Evolutionary conservation across 2,329 filamentous ascomycete genomes (phyloP).

Genomic region (Nigrograna mackinnonii): DNA sequence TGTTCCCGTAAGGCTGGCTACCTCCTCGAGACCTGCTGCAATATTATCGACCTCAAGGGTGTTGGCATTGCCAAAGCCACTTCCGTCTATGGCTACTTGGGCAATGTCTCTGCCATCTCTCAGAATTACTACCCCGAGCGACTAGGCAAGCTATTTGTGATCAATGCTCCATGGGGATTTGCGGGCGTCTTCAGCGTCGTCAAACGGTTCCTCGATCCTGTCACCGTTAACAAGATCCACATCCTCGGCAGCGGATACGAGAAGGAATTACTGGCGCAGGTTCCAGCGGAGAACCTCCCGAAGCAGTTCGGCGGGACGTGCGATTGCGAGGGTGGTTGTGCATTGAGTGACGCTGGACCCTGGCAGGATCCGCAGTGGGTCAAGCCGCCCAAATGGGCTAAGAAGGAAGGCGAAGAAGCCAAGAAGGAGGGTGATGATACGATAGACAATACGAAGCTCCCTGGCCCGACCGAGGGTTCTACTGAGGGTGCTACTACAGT

Average conservation of each 20-base stretch:
- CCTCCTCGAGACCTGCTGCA: slow-evolving; percentile 96
- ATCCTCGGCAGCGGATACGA: slow-evolving; percentile 82
- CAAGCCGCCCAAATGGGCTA: slow-evolving; percentile 57
- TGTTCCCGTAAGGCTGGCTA: slow-evolving; percentile 90
- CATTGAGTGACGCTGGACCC: slow-evolving; percentile 85
- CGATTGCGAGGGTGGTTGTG: slow-evolving; percentile 79
- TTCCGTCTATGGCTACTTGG: slow-evolving; percentile 87
- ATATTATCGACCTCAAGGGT: slow-evolving; percentile 96
- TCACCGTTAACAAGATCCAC: slow-evolving; percentile 95
- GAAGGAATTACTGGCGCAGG: slow-evolving; percentile 80
- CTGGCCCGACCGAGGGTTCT: slow-evolving; percentile 25
- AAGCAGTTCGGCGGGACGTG: slow-evolving; percentile 83
- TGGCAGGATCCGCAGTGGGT: slow-evolving; percentile 77
- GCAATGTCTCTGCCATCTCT: slow-evolving; percentile 82
- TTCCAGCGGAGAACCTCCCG: slow-evolving; percentile 88
- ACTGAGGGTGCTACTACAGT: slow-evolving; percentile 14
- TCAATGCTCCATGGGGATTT: slow-evolving; percentile 98
- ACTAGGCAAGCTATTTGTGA: slow-evolving; percentile 92
- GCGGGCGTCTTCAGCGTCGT: slow-evolving; percentile 81
- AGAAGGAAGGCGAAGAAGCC: slow-evolving; percentile 27
- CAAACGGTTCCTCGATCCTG: slow-evolving; percentile 94
- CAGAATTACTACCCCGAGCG: slow-evolving; percentile 99
- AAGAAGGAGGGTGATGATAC: slow-evolving; percentile 18
- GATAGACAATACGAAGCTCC: slow-evolving; percentile 36
- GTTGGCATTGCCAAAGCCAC: slow-evolving; percentile 81